Conservation (phyloP, 179 eudicot species). For the Drosera spatulata region DNA sequence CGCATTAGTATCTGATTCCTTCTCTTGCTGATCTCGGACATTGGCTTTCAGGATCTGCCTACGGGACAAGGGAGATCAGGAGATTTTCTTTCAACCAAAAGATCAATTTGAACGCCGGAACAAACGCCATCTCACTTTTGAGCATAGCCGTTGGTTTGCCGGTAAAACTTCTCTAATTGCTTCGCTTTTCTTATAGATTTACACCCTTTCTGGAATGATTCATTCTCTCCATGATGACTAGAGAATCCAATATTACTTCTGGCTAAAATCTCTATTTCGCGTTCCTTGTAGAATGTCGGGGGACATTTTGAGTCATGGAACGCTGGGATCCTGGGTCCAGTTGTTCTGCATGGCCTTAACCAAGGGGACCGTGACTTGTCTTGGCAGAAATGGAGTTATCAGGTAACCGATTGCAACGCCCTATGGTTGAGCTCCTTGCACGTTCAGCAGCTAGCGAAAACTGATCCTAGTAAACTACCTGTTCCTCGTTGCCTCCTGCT, state of each 20-base stretch:
- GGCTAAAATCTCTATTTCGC: background rate
- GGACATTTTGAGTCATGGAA: conserved; percentile 31
- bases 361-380: conserved; percentile 27
- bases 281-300: conserved; percentile 25
- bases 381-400: conserved; percentile 38
- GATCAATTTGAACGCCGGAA: conserved; percentile 65
- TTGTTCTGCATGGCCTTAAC: conserved; percentile 31
- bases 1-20: background rate
- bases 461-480: no score
- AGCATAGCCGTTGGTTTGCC: conserved; percentile 95
- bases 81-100: conserved; percentile 43
- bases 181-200: no score
- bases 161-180: conserved; percentile 44
- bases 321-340: conserved; percentile 40
- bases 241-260: no score
- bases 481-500: no score
- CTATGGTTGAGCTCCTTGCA: no score
- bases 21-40: background rate
- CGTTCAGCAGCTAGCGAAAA: no score
- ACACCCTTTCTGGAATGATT: no score
- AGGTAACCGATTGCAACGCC: conserved; percentile 17
- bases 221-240: no score
- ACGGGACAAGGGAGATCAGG: conserved; percentile 64
- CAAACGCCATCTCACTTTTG: conserved; percentile 59
- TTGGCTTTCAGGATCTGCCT: conserved; percentile 61